These are phyloP conservation scores for Silene coronaria DNA, from an alignment of 179 eudicot genomes.

Conservation along the genomic window DNA sequence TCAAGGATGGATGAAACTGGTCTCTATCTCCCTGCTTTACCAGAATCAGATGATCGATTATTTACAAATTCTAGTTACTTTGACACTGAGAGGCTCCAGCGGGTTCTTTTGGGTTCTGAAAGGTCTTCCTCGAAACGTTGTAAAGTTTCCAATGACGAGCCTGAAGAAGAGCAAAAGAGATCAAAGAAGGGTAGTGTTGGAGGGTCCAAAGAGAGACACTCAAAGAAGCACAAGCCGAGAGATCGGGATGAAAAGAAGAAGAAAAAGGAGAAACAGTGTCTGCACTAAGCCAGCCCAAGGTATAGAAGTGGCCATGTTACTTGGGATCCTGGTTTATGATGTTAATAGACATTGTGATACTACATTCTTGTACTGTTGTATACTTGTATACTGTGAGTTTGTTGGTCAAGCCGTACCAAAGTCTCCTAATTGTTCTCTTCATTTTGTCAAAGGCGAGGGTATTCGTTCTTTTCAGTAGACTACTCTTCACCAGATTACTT, in stretches of 20 bases:
- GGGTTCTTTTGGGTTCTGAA: slow-evolving; percentile 50
- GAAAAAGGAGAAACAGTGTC: slow-evolving; percentile 21
- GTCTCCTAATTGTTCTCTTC: too few species aligned
- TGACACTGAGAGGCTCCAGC: slow-evolving; percentile 21
- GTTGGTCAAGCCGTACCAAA: too few species aligned
- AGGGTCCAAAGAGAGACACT: slow-evolving; percentile 42
- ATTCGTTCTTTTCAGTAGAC: not conserved
- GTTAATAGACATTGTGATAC: not conserved
- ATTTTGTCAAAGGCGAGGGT: not conserved
- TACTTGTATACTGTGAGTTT: too few species aligned
- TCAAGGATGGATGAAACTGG: slow-evolving; percentile 96
- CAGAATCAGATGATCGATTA: slow-evolving; percentile 29
- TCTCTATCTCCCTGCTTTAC: slow-evolving; percentile 51
- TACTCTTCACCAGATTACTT: not conserved
- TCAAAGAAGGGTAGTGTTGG: not conserved
- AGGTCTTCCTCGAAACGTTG: slow-evolving; percentile 39
- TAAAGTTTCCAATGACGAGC: slow-evolving; percentile 39
- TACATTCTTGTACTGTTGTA: not conserved
- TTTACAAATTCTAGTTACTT: slow-evolving; percentile 17
- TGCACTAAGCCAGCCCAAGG: slow-evolving; percentile 15
- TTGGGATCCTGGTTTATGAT: not conserved
- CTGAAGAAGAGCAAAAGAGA: slow-evolving; percentile 35
- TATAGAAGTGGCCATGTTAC: not conserved
- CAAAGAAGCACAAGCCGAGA: slow-evolving; percentile 30
- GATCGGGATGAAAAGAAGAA: slow-evolving; percentile 26